phyloP scores from a whole-genome alignment of 2,329 filamentous ascomycete species.

The Botrytis paeoniae region DNA sequence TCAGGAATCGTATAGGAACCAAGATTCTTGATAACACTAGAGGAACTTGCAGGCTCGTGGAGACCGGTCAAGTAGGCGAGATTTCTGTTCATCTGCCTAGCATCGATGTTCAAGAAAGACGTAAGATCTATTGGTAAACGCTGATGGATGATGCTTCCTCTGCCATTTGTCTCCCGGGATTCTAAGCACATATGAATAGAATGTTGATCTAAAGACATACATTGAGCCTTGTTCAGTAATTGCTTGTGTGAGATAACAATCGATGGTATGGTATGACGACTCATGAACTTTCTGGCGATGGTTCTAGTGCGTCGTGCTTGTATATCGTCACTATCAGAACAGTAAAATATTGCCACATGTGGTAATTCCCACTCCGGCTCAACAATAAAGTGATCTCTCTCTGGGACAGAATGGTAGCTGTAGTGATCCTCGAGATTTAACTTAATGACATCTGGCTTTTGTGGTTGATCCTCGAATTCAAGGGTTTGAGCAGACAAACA shows the following conservation, averaged over 20 bases:
- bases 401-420: slow-evolving; percentile 40
- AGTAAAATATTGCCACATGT: slow-evolving; percentile 50
- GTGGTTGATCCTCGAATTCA: slow-evolving; percentile 35
- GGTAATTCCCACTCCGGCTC: slow-evolving; percentile 47
- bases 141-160: slow-evolving; percentile 40
- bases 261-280: slow-evolving; percentile 46
- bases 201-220: slow-evolving; percentile 42
- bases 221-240: slow-evolving; percentile 40
- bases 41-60: slow-evolving; percentile 28
- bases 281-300: slow-evolving; percentile 48
- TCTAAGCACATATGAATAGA: slow-evolving; percentile 50
- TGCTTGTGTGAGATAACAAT: slow-evolving; percentile 49
- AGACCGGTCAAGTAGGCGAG: slow-evolving; percentile 47
- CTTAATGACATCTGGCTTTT: slow-evolving; percentile 43
- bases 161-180: slow-evolving; percentile 39
- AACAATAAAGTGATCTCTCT: slow-evolving; percentile 40
- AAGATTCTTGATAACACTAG: slow-evolving; percentile 20
- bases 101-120: slow-evolving; percentile 51
- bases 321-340: slow-evolving; percentile 44
- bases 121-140: slow-evolving; percentile 48
- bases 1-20: slow-evolving; percentile 18
- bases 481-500: slow-evolving; percentile 44
- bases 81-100: slow-evolving; percentile 53
- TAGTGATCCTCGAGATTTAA: slow-evolving; percentile 39
- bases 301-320: slow-evolving; percentile 42